Conservation (phyloP, 1,139 yeast species). For the Candida sanyaensis region DNA sequence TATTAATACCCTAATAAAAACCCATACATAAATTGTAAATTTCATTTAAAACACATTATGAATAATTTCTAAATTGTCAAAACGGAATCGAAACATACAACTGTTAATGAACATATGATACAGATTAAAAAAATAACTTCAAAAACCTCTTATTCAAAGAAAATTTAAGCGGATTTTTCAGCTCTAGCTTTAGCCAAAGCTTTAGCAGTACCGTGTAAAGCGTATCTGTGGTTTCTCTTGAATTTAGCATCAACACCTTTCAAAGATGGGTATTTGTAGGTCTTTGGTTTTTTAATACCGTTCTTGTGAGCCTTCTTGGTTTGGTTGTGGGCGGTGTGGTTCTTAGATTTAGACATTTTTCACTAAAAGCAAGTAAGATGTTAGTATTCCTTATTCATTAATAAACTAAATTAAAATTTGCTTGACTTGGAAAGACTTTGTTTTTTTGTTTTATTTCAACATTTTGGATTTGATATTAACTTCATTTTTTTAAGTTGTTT, state of each 20-base stretch:
- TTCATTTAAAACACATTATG: not conserved
- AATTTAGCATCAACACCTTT: conserved; percentile 99
- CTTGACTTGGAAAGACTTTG: not conserved
- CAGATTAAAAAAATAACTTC: conserved; percentile 6
- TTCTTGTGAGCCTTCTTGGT: conserved; percentile 99
- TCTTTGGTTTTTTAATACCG: conserved; percentile 99
- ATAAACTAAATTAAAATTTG: not conserved
- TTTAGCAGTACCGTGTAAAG: conserved; percentile 96
- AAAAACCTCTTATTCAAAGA: not conserved
- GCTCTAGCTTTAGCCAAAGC: conserved; percentile 82
- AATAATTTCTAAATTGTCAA: conserved; percentile 17
- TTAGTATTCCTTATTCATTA: conserved; percentile 24
- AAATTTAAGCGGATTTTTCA: conserved; percentile 34
- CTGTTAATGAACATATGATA: conserved; percentile 8
- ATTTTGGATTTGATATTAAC: no score
- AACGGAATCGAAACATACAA: conserved; percentile 15
- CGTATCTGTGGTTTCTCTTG: conserved; percentile 99
- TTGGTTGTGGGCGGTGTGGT: conserved; percentile 99
- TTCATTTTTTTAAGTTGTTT: not conserved
- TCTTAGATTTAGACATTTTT: conserved; percentile 96
- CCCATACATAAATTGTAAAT: conserved; percentile 13
- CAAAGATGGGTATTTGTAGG: conserved; percentile 96
- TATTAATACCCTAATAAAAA: conserved; percentile 16
- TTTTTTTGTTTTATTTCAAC: not conserved
- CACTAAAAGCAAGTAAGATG: conserved; percentile 19